Evolutionary conservation across 1,139 yeast species (phyloP).

Genomic region (Debaryomyces udenii): DNA sequence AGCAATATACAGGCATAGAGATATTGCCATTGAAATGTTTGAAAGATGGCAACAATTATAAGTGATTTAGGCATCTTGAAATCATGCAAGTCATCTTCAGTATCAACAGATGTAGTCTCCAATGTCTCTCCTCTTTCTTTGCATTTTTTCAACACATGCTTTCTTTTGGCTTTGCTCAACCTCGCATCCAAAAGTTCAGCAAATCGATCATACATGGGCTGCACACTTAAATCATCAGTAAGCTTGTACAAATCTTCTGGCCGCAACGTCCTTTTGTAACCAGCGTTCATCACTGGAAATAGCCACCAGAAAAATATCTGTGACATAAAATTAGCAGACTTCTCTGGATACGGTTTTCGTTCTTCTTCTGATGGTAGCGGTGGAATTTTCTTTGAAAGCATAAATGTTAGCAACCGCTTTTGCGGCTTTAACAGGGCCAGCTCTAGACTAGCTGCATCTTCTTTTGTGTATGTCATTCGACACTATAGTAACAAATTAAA

Average conservation of each 20-base stretch:
- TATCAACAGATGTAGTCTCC: slow-evolving; percentile 23
- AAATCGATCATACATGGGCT: slow-evolving; percentile 38
- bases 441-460: slow-evolving; percentile 5
- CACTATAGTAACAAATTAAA: too few species aligned
- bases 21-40: slow-evolving; percentile 34
- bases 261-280: slow-evolving; percentile 68
- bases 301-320: slow-evolving; percentile 60
- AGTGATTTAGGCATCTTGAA: slow-evolving; percentile 24
- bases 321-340: slow-evolving; percentile 33
- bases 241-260: slow-evolving; percentile 64
- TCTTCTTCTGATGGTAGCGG: slow-evolving; percentile 58
- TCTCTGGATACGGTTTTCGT: slow-evolving; percentile 44
- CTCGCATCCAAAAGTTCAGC: slow-evolving; percentile 38
- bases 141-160: slow-evolving; percentile 28
- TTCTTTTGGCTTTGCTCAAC: slow-evolving; percentile 27
- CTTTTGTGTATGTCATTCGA: neutral
- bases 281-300: slow-evolving; percentile 57
- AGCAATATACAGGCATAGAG: slow-evolving; percentile 24
- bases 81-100: slow-evolving; percentile 31
- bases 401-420: slow-evolving; percentile 20
- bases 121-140: slow-evolving; percentile 28
- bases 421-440: slow-evolving; percentile 17
- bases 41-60: slow-evolving; percentile 24
- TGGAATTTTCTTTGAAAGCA: slow-evolving; percentile 39
- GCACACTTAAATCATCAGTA: slow-evolving; percentile 55